Base-by-base conservation (phyloP, 106 monocot genomes). In the Allium sativum region DNA sequence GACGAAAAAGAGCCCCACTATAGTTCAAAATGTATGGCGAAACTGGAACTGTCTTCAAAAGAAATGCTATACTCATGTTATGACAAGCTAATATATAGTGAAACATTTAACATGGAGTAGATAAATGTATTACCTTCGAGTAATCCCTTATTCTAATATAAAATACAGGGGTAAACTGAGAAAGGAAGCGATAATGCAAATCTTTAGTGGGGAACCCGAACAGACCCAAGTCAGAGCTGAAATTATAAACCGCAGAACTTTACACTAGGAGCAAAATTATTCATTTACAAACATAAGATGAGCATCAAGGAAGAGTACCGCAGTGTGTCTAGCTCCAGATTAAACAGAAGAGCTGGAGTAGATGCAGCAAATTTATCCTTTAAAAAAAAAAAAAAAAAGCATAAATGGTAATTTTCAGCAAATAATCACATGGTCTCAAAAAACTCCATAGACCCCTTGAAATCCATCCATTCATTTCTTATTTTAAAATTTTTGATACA, bases 151-250 rank as follows among this genome's bases (percentile, higher is more conserved):
- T 73, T 64, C 96, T 77, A 55, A 96, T 87, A 66, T 90, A 96
- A 71, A 96, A 96, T 55, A 91, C 78, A 58, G 96, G 96, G 62
- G 69, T 40, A 72, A 87, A 96, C 67, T 90, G 90, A 68, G 90
- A 90, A 79, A 96, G 96, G 84, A 96, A 96, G n/a, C 87, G 77
- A 67, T 90, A 96, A 70, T 96, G 96, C 81, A 96, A 53, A 72
- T 96, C 96, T 76, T 96, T 96, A 48, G 79, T 55, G 52, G 96
- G 96, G 58, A 96, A 96, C 53, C 96, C 96, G 18, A 90, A 64
- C 53, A 96, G 76, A 22, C 96, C 96, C 51, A 96, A 78, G 69
- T 96, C 96, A 68, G 96, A 87, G 16, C 96, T 96, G 87, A 58
- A 76, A 41, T 62, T 70, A 18, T 42, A 66, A 48, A 64, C 50